phyloP scores from a whole-genome alignment of 2,329 filamentous ascomycete genomes.

The Elsinoe batatas region DNA sequence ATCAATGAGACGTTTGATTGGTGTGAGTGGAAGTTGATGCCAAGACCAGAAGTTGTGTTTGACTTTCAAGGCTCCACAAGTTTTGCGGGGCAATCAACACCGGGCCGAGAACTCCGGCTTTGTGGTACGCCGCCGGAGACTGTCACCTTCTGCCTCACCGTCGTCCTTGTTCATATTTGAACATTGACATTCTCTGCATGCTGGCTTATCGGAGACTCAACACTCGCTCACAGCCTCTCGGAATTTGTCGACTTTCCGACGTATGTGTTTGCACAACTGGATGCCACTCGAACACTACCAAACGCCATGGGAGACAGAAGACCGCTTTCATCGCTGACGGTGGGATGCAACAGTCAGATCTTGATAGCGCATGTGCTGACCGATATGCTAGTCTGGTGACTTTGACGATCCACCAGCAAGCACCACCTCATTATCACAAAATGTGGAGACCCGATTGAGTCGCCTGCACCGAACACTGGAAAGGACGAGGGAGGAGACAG shows the following conservation, averaged over 20 bases:
- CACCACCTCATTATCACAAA: conserved; percentile 21
- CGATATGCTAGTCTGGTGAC: conserved; percentile 25
- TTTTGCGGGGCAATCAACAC: background rate
- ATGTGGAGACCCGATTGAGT: conserved; percentile 22
- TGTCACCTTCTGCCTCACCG: background rate
- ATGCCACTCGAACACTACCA: background rate
- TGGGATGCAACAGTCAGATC: conserved; percentile 3
- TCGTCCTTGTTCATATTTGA: too few relatives aligned
- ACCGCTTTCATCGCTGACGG: conserved; percentile 15
- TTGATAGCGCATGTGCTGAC: conserved; percentile 9
- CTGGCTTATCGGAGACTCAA: too few relatives aligned
- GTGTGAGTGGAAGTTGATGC: background rate
- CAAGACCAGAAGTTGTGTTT: background rate
- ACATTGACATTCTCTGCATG: too few relatives aligned
- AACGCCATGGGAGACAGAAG: conserved; percentile 16
- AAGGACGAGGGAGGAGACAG: conserved; percentile 25
- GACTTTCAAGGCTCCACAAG: background rate
- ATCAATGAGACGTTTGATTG: background rate
- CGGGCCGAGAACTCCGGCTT: too few relatives aligned
- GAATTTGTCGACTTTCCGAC: too few relatives aligned
- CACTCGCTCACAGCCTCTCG: too few relatives aligned
- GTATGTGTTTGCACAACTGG: too few relatives aligned
- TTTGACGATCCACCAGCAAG: conserved; percentile 39
- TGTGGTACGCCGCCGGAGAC: background rate
- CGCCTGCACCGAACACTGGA: conserved; percentile 27